Percentiles rank a stretch among this genome's conserved stretches.
Evolutionary conservation across 169 alveolate genomes (phyloP).

Genomic region (Plasmodium cynomolgi): DNA sequence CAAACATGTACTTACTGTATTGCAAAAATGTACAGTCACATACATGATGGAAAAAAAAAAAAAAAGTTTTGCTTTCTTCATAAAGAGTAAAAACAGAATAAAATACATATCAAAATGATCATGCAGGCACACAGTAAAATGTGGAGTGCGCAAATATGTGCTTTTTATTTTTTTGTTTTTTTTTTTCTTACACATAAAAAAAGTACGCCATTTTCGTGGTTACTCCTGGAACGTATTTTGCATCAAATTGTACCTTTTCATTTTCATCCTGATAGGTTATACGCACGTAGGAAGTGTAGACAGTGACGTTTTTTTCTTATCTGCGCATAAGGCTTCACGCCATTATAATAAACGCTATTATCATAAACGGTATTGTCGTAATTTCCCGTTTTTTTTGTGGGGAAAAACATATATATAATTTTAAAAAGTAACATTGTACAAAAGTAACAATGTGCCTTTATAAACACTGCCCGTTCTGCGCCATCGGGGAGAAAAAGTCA

Average conservation of each 20-base stretch:
- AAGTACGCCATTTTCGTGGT: not conserved
- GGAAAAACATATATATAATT: not conserved
- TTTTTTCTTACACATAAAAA: not conserved
- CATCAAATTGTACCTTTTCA: not conserved
- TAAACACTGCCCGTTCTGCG: not conserved
- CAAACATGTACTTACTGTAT: not conserved
- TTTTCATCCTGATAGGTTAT: not conserved
- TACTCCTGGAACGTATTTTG: not conserved
- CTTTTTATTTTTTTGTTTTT: not conserved
- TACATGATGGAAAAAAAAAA: not conserved
- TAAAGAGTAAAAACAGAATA: not conserved
- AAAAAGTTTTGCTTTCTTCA: not conserved
- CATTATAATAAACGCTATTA: not conserved
- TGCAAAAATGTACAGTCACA: not conserved
- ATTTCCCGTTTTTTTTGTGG: not conserved
- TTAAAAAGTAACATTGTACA: not conserved
- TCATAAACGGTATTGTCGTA: not conserved
- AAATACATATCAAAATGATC: not conserved
- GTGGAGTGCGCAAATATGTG: not conserved
- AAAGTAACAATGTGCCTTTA: not conserved
- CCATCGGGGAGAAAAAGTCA: not conserved
- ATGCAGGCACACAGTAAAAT: not conserved
- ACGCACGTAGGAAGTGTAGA: not conserved
- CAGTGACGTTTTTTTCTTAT: not conserved
- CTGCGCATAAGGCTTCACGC: not conserved